A percentile compares a stretch with the other conserved stretches of the same genome.
Evolutionary conservation across 1,284 basidiomycete genomes (phyloP).

Genomic region (Ustilago shanxiensis): DNA sequence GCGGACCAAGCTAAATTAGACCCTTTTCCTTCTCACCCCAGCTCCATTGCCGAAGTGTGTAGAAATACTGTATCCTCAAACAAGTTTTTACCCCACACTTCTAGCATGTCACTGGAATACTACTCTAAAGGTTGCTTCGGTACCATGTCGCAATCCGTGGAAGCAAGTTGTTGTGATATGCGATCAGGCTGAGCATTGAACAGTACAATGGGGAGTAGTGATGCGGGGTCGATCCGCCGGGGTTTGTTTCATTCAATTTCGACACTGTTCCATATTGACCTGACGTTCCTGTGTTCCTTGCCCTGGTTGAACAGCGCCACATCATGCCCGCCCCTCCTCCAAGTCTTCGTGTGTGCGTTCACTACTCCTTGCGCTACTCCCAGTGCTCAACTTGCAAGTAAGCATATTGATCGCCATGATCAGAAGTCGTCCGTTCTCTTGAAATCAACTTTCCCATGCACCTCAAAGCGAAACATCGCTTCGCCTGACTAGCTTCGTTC

Average conservation of each 20-base stretch:
- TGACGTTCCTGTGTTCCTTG: constrained; percentile 5
- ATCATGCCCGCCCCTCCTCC: not conserved
- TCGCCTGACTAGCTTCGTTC: not conserved
- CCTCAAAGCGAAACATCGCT: no score
- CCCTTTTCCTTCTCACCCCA: not conserved
- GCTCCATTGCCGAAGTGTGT: not conserved
- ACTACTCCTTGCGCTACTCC: not conserved
- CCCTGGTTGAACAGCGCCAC: not conserved
- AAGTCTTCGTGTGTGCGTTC: not conserved
- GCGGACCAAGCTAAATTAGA: constrained; percentile 5
- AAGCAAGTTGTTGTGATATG: not conserved
- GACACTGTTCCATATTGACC: not conserved
- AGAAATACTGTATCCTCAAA: not conserved
- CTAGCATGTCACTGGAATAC: not conserved
- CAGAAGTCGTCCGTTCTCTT: not conserved
- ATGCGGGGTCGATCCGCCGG: constrained; percentile 4
- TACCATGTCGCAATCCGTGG: not conserved
- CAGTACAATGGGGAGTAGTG: not conserved
- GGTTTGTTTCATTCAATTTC: not conserved
- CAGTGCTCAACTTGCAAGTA: not conserved
- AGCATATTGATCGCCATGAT: not conserved
- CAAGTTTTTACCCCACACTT: constrained; percentile 1
- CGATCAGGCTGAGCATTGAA: not conserved
- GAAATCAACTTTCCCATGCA: constrained; percentile 1
- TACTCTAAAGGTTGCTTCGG: not conserved